These are phyloP conservation scores for Nannizziopsis barbatae DNA, from an alignment of 2,329 filamentous ascomycete species.

Conservation along the genomic window DNA sequence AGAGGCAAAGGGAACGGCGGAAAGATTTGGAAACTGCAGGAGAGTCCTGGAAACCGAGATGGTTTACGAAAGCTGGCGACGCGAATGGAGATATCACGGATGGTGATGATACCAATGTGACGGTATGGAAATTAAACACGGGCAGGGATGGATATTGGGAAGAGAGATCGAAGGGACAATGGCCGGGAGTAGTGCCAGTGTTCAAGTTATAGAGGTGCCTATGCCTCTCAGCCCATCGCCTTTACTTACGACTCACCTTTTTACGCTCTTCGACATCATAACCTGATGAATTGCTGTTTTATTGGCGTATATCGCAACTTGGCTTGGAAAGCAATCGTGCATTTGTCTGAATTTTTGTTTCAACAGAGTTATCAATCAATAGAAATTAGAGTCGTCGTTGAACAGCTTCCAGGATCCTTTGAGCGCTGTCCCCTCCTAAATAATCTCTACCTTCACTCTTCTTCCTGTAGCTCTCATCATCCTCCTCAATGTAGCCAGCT, in stretches of 20 bases:
- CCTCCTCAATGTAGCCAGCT: conserved; percentile 30
- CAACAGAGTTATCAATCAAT: too few species aligned
- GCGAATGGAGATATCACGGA: conserved; percentile 1
- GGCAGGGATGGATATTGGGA: conserved; percentile 94
- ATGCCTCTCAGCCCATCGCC: background rate
- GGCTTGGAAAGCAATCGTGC: background rate
- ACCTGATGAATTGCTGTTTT: background rate
- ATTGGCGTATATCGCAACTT: background rate
- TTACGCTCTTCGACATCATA: background rate
- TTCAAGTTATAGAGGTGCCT: conserved; percentile 32
- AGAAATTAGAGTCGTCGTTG: background rate
- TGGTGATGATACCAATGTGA: conserved; percentile 8
- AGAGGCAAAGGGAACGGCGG: conserved; percentile 66
- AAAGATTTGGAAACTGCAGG: conserved; percentile 64
- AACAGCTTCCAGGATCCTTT: conserved; percentile 25
- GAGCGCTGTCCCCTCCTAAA: conserved; percentile 32
- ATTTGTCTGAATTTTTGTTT: too few species aligned
- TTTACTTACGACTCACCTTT: background rate
- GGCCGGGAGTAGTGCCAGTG: conserved; percentile 49
- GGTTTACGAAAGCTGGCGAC: conserved; percentile 62
- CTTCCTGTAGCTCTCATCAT: conserved; percentile 20
- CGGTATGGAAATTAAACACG: conserved; percentile 39
- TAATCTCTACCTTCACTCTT: conserved; percentile 32
- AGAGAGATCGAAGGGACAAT: conserved; percentile 57
- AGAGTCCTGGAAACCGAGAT: conserved; percentile 61